Conservation (phyloP, 495 filamentous ascomycete genomes). For the Aspergillus conjunctus region DNA sequence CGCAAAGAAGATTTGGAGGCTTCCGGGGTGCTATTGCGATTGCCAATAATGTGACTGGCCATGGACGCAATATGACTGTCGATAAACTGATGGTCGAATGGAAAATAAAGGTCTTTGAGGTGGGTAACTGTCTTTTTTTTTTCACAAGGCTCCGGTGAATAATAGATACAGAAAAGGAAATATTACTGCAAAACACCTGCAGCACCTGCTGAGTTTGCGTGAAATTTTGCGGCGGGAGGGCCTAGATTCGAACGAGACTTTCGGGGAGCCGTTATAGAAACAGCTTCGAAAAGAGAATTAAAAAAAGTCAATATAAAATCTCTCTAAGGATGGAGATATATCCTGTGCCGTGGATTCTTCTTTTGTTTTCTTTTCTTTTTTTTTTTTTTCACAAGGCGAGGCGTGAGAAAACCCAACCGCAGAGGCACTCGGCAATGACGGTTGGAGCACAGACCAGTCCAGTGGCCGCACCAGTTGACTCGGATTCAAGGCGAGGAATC, state of each 20-base stretch:
- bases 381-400: constrained; percentile 13
- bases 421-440: constrained; percentile 35
- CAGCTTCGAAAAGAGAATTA: constrained; percentile 16
- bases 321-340: constrained; percentile 28
- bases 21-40: constrained; percentile 97
- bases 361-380: constrained; percentile 2
- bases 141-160: constrained; percentile 28
- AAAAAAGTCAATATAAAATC: constrained; percentile 16
- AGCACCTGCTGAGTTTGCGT: constrained; percentile 87
- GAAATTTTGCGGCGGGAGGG: constrained; percentile 20
- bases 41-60: constrained; percentile 71
- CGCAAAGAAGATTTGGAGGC: constrained; percentile 83
- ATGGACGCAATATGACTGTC: constrained; percentile 31
- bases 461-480: constrained; percentile 50
- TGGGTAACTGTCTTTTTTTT: constrained; percentile 16
- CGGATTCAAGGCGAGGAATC: constrained; percentile 26
- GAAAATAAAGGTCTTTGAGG: constrained; percentile 13
- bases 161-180: constrained; percentile 46
- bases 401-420: constrained; percentile 22
- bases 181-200: constrained; percentile 70
- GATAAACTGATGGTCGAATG: constrained; percentile 33
- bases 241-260: constrained; percentile 12
- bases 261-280: constrained; percentile 16
- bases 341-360: constrained; percentile 12
- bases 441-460: constrained; percentile 53